phyloP scores from a whole-genome alignment of 371 early-diverging fungal species.

The Actinomortierella ambigua region DNA sequence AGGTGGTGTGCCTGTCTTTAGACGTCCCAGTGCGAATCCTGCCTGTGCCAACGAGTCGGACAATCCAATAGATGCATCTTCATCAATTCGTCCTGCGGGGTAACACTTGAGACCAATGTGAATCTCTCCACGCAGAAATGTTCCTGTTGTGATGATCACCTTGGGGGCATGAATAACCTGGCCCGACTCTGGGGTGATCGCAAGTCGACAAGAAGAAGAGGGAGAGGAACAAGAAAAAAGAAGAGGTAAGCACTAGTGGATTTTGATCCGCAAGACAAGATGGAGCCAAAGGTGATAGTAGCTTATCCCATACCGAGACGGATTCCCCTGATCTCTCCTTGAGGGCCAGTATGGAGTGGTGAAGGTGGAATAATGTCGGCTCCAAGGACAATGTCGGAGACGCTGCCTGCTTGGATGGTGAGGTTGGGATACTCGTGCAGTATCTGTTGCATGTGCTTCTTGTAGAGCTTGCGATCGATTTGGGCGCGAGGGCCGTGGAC shows the following conservation, averaged over 20 bases:
- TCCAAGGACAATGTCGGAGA: constrained; percentile 72
- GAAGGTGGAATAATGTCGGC: constrained; percentile 43
- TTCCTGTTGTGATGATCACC: constrained; percentile 86
- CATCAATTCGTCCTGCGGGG: constrained; percentile 82
- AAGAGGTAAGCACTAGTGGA: neutral
- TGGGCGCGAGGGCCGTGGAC: constrained; percentile 90
- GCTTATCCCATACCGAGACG: constrained; percentile 37
- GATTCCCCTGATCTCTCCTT: constrained; percentile 49
- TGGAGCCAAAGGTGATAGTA: neutral
- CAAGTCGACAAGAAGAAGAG: neutral
- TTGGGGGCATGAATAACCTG: constrained; percentile 71
- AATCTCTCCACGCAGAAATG: constrained; percentile 86
- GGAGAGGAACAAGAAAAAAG: neutral
- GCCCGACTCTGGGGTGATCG: constrained; percentile 55
- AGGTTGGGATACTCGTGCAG: constrained; percentile 72
- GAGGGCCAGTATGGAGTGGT: constrained; percentile 21
- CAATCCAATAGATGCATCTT: constrained; percentile 77
- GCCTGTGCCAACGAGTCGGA: constrained; percentile 76
- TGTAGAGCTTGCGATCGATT: constrained; percentile 83
- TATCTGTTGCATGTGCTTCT: constrained; percentile 70
- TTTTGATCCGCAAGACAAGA: neutral
- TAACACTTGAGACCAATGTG: constrained; percentile 65
- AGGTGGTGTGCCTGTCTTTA: constrained; percentile 90
- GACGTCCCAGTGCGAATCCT: constrained; percentile 75
- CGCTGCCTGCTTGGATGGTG: constrained; percentile 72